Base-by-base conservation (phyloP, 139 green algal genomes). In the Coelastrella sp. region DNA sequence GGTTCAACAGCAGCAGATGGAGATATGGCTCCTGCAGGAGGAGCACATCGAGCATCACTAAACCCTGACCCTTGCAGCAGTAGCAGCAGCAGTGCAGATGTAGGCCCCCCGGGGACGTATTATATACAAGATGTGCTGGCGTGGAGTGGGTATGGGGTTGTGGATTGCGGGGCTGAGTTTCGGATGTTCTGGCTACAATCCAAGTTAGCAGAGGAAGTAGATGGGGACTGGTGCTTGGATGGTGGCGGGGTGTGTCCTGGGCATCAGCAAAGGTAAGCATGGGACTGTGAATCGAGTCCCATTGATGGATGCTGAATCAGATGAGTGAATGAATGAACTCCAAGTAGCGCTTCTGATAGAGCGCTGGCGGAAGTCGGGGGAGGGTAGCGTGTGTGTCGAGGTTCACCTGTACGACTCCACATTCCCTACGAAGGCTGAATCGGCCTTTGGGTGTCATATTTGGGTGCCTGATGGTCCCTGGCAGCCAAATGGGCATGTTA, bases 141-240 rank as follows among this genome's bases (percentile, higher is more conserved):
- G 79, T 99, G 98, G 98, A 94, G 96, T 5, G 97, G 98, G 19
- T 95, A 98, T 78, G 91, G 89, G 5, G 82, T 99, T 78, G 96
- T 96, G 73, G 95, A 97, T 86, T 99, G 96, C 80, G 90, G 93
- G 2, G 92, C 96, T 19, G 97, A 99, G 93, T 99, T 99, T 88
- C 89, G 98, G 22, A 7, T 76, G 4, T 93, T 92, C 73, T 95
- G 93, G 93, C 86, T 95, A 87, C 11, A 74, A 4, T 73, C 57
- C 17, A 92, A 92, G 84, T 61, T 92, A 85, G 16, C 14, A 4
- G 90, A 92, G 71, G 84, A 73, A 81, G 17, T 23, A n/a, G 68
- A 76, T 10, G 68, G 68, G 16, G 17, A 23, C 14, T 81, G 81
- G 81, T 4, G 13, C 5, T 60, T 86, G 59, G 81, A 86, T 77